phyloP scores from a whole-genome alignment of 768 basidiomycete species.

The Kwoniella pini region DNA sequence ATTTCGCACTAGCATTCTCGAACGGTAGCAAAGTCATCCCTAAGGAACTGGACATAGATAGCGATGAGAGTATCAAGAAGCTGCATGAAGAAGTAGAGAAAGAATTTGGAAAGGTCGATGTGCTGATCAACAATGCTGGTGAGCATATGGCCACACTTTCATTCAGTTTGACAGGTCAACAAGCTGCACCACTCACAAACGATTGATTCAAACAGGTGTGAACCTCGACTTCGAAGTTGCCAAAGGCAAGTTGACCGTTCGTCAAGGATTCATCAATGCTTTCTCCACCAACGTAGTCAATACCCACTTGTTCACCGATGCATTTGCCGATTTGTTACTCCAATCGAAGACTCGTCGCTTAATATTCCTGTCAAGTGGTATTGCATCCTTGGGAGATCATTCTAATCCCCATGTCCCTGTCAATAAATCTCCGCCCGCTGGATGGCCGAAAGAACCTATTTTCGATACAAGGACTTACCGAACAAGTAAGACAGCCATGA shows the following conservation, averaged over 20 bases:
- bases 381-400: conserved; percentile 10
- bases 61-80: conserved; percentile 18
- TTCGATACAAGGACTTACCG: conserved; percentile 24
- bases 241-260: conserved; percentile 6
- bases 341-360: conserved; percentile 15
- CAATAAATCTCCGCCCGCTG: conserved; percentile 18
- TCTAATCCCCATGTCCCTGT: neutral
- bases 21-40: conserved; percentile 1
- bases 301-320: conserved; percentile 29
- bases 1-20: neutral
- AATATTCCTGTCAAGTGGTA: conserved; percentile 28
- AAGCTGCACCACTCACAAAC: too few species aligned
- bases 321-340: conserved; percentile 29
- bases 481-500: conserved; percentile 34
- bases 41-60: conserved; percentile 18
- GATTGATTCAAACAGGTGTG: neutral
- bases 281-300: conserved; percentile 32
- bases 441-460: conserved; percentile 20
- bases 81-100: conserved; percentile 4
- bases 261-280: conserved; percentile 20
- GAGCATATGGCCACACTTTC: neutral
- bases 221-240: conserved; percentile 7
- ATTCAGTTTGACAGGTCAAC: too few species aligned
- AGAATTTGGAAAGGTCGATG: conserved; percentile 23
- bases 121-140: conserved; percentile 33